Evolutionary conservation across 495 filamentous ascomycete genomes (phyloP).

Genomic region (Neurospora sp.): DNA sequence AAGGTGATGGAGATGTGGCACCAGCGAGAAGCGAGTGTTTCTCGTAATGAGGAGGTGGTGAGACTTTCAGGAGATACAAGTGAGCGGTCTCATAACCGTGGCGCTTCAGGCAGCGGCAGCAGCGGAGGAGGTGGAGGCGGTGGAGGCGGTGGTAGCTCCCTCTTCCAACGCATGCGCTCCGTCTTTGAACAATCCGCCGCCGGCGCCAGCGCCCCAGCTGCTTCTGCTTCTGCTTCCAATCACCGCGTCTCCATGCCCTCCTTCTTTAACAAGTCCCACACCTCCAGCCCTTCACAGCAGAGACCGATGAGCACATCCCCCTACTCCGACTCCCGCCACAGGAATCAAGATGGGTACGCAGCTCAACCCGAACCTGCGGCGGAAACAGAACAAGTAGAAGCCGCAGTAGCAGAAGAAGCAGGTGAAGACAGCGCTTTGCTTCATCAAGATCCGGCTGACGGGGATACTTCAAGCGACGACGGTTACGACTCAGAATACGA

Average conservation of each 20-base stretch:
- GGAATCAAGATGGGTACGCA: neutral
- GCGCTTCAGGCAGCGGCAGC: neutral
- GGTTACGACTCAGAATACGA: neutral
- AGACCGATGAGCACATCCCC: neutral
- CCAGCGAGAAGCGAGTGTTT: neutral
- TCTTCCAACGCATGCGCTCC: constrained; percentile 26
- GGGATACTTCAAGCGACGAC: neutral
- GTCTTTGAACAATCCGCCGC: constrained; percentile 17
- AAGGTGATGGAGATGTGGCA: neutral
- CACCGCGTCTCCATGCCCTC: neutral
- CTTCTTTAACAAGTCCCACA: neutral
- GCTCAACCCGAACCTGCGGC: too few relatives aligned
- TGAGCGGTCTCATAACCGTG: neutral
- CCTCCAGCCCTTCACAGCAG: neutral
- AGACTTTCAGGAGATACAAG: neutral
- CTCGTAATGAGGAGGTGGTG: neutral
- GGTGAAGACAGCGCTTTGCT: too few relatives aligned
- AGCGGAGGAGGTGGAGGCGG: neutral
- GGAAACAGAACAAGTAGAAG: too few relatives aligned
- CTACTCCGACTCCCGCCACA: neutral
- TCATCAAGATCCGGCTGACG: too few relatives aligned
- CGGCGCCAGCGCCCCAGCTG: neutral
- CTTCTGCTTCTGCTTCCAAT: neutral
- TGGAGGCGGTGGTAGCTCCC: neutral
- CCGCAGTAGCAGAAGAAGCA: neutral